phyloP scores from a whole-genome alignment of 83 land plant species.

The Larix sibirica region DNA sequence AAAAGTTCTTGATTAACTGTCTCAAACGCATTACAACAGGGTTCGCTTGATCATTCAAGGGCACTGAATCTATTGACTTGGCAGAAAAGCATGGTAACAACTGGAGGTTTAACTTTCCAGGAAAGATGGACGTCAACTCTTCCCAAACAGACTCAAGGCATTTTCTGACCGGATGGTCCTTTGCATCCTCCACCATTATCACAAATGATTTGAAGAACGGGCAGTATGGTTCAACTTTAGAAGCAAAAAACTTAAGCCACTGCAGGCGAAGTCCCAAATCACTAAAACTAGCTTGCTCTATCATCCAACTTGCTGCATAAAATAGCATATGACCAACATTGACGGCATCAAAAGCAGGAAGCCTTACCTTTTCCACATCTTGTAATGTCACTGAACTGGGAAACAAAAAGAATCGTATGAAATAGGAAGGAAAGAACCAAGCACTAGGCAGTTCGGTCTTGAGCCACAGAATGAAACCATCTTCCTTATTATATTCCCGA shows the following conservation, averaged over 20 bases:
- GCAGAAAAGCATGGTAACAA: conserved; percentile 14
- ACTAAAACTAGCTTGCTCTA: conserved; percentile 70
- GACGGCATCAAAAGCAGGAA: conserved; percentile 18
- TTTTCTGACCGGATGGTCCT: conserved; percentile 57
- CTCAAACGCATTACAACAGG: background rate
- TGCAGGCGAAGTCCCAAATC: conserved; percentile 51
- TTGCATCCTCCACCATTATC: conserved; percentile 35
- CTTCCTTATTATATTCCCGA: background rate
- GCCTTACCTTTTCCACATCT: background rate
- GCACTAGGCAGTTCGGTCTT: conserved; percentile 2
- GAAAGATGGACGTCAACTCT: background rate
- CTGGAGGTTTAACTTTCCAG: conserved; percentile 9
- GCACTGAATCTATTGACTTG: conserved; percentile 6
- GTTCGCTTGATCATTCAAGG: background rate
- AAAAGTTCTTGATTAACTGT: background rate
- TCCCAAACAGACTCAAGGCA: conserved; percentile 19
- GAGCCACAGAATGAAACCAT: background rate
- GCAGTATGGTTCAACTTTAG: conserved; percentile 34
- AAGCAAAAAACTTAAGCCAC: conserved; percentile 58
- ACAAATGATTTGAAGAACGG: conserved; percentile 35
- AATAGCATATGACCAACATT: conserved; percentile 43
- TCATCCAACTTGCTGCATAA: conserved; percentile 79
- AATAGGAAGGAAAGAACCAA: conserved; percentile 22
- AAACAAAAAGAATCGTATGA: conserved; percentile 31
- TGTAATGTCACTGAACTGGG: conserved; percentile 26